A percentile compares a stretch with the other conserved stretches of the same genome.
phyloP scores from a whole-genome alignment of 2,329 filamentous ascomycete species.

The Fusarium floridanum region DNA sequence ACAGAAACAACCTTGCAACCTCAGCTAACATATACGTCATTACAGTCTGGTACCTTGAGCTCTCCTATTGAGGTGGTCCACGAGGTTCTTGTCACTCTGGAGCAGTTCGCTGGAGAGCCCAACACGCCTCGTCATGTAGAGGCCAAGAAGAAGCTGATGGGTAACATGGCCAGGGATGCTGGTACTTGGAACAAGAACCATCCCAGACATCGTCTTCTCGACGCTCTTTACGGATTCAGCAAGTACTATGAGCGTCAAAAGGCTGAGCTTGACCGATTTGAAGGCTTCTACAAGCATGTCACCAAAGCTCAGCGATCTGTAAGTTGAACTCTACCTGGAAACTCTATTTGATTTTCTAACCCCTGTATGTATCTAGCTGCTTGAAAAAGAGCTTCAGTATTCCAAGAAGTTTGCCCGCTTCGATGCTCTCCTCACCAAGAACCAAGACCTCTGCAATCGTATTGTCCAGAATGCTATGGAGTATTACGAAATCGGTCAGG shows the following conservation, averaged over 20 bases:
- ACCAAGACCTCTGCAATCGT: constrained; percentile 59
- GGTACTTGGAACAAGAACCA: constrained; percentile 54
- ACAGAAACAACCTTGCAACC: not conserved
- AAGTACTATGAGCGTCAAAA: constrained; percentile 52
- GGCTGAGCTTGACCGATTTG: constrained; percentile 53
- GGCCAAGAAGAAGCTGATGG: constrained; percentile 49
- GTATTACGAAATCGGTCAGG: constrained; percentile 59
- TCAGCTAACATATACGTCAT: constrained; percentile 17
- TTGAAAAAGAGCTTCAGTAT: constrained; percentile 70
- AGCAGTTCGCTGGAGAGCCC: constrained; percentile 39
- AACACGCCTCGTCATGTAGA: constrained; percentile 45
- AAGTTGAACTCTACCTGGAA: not conserved
- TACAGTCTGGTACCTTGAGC: constrained; percentile 18
- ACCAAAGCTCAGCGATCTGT: constrained; percentile 51
- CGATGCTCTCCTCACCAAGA: constrained; percentile 58
- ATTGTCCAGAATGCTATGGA: constrained; percentile 60
- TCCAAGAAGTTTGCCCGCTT: constrained; percentile 64
- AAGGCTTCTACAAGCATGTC: constrained; percentile 53
- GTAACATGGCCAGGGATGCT: constrained; percentile 45
- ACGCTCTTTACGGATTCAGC: constrained; percentile 55
- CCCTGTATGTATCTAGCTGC: constrained; percentile 49
- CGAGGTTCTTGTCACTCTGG: constrained; percentile 44
- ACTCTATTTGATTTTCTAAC: not conserved
- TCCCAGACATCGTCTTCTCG: constrained; percentile 55
- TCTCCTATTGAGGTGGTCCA: constrained; percentile 44